Percentiles rank a stretch among this genome's conserved stretches.
Conservation (phyloP, 306 rosid genomes). For the Datisca glomerata region DNA sequence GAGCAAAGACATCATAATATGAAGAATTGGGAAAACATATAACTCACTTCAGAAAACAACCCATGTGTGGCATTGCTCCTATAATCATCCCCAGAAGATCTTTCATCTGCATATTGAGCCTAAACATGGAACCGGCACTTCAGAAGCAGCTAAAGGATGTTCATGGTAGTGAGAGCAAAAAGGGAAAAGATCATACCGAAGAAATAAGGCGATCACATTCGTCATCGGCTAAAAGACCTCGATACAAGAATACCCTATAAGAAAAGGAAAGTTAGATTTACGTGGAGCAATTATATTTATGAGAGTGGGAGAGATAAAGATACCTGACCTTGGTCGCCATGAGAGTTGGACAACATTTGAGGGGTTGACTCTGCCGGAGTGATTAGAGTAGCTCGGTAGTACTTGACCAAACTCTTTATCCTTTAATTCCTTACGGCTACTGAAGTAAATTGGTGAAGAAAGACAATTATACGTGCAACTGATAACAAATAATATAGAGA, state of each 20-base stretch:
- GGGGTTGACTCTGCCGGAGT: constrained; percentile 46
- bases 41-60: too few species aligned
- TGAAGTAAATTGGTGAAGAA: constrained; percentile 12
- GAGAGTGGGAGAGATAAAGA: too few species aligned
- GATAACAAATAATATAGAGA: neutral
- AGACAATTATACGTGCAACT: neutral
- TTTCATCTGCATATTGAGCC: constrained; percentile 31
- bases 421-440: constrained; percentile 57
- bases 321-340: constrained; percentile 98
- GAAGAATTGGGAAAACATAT: too few species aligned
- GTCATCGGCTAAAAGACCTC: constrained; percentile 46
- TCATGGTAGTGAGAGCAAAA: constrained; percentile 6
- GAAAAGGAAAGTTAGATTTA: constrained; percentile 10
- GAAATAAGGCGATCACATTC: constrained; percentile 75
- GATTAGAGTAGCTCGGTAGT: constrained; percentile 17
- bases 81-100: constrained; percentile 18
- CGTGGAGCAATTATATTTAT: too few species aligned
- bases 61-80: constrained; percentile 12
- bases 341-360: constrained; percentile 69
- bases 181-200: constrained; percentile 40
- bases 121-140: constrained; percentile 10
- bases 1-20: too few species aligned
- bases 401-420: constrained; percentile 13
- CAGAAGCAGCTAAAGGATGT: constrained; percentile 1
- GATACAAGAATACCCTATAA: constrained; percentile 59